These are phyloP conservation scores for Cadophora sp. DNA, from an alignment of 2,329 filamentous ascomycete genomes.

Conservation along the genomic window DNA sequence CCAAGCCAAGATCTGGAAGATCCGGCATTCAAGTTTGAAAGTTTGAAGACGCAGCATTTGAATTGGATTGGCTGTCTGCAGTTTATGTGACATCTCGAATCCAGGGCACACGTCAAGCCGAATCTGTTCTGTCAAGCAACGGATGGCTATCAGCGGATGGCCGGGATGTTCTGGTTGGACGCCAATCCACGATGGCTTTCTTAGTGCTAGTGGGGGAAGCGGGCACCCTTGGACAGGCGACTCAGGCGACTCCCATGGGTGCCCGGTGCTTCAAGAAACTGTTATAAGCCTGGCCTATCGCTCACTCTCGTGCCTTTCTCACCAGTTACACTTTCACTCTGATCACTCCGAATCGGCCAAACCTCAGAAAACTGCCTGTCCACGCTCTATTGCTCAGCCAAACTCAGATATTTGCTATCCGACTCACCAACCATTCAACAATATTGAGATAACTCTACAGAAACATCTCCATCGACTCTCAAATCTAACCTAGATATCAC, in stretches of 20 bases:
- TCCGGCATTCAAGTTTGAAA: not conserved
- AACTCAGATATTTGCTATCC: conserved; percentile 23
- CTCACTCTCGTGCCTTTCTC: conserved; percentile 24
- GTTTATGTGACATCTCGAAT: conserved; percentile 16
- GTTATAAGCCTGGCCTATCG: conserved; percentile 35
- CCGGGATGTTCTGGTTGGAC: conserved; percentile 33
- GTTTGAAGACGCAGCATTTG: not conserved
- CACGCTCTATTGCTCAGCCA: conserved; percentile 1
- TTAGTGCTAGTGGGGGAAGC: conserved; percentile 35
- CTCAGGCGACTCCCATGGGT: conserved; percentile 26
- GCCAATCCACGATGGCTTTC: conserved; percentile 30
- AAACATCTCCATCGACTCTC: conserved; percentile 15
- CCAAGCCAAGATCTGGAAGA: not conserved
- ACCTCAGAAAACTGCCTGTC: conserved; percentile 1
- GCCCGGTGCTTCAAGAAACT: conserved; percentile 24
- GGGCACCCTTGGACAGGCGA: conserved; percentile 17
- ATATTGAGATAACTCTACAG: conserved; percentile 17
- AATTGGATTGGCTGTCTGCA: conserved; percentile 1
- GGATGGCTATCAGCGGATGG: conserved; percentile 30
- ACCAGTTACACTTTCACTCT: conserved; percentile 14
- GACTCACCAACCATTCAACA: conserved; percentile 17
- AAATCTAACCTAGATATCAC: not conserved
- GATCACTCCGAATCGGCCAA: conserved; percentile 14
- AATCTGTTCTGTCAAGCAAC: conserved; percentile 5
- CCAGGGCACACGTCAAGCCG: conserved; percentile 2